phyloP scores from a whole-genome alignment of 2,329 filamentous ascomycete genomes.

The Fusarium sp. region DNA sequence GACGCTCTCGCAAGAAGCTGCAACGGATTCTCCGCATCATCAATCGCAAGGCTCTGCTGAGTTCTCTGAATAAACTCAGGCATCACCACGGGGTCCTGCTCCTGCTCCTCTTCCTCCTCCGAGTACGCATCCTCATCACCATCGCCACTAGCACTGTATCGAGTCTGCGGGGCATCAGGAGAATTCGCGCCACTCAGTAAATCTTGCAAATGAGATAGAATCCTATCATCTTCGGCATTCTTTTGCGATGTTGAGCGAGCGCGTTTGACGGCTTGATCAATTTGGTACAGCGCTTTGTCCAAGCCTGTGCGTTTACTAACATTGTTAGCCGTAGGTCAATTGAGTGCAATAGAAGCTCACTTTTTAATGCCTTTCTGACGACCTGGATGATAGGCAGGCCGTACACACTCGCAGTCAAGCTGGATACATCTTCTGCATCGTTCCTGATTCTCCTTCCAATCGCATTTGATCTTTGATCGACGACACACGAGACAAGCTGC shows the following conservation, averaged over 20 bases:
- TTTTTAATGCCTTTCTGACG: conserved; percentile 83
- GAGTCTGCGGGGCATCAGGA: conserved; percentile 34
- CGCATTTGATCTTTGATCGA: conserved; percentile 75
- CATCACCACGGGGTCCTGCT: conserved; percentile 41
- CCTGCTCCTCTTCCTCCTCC: conserved; percentile 50
- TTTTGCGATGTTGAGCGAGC: conserved; percentile 59
- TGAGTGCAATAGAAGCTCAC: conserved; percentile 56
- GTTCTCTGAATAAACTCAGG: conserved; percentile 47
- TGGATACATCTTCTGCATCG: conserved; percentile 72
- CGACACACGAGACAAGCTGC: conserved; percentile 74
- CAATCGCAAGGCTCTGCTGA: conserved; percentile 69
- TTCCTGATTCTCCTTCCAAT: conserved; percentile 62
- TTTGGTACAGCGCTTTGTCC: conserved; percentile 79
- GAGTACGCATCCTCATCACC: conserved; percentile 50
- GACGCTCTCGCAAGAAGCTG: conserved; percentile 80
- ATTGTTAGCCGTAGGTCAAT: conserved; percentile 7
- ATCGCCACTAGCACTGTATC: conserved; percentile 28
- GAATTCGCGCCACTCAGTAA: conserved; percentile 52
- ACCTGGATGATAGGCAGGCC: conserved; percentile 78
- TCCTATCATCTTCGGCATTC: conserved; percentile 58
- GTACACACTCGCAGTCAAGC: conserved; percentile 70
- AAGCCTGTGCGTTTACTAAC: conserved; percentile 77
- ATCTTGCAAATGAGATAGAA: conserved; percentile 57
- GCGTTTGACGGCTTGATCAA: conserved; percentile 75
- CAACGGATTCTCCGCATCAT: conserved; percentile 80